These are phyloP conservation scores for Colletotrichum falcatum DNA, from an alignment of 2,329 filamentous ascomycete genomes.

Conservation along the genomic window DNA sequence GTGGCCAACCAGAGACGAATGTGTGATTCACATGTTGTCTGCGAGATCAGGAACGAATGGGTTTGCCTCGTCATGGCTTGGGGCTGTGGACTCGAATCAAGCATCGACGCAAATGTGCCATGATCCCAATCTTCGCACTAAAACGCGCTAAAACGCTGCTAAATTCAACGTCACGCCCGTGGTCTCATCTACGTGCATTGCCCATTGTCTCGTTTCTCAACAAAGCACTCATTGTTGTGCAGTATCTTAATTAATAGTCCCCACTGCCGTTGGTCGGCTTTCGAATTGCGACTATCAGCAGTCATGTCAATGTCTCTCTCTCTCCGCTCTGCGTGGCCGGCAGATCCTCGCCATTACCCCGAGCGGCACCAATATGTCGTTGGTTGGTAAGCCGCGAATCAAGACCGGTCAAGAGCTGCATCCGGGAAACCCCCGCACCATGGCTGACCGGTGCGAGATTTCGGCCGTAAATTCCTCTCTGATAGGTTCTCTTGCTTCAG, in stretches of 20 bases:
- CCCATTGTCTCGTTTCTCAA: not conserved
- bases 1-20: no score
- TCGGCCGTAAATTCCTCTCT: not conserved
- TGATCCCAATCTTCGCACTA: not conserved
- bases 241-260: not conserved
- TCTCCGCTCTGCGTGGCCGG: not conserved
- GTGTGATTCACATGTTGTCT: not conserved
- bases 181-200: not conserved
- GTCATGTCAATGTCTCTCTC: not conserved
- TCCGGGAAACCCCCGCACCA: not conserved
- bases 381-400: not conserved
- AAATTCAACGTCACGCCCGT: slow-evolving; percentile 29
- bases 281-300: no score
- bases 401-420: not conserved
- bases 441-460: not conserved
- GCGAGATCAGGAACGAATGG: not conserved
- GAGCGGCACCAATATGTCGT: not conserved
- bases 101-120: not conserved
- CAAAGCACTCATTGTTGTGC: not conserved
- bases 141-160: slow-evolving; percentile 18
- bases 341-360: not conserved
- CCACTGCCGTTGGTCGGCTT: not conserved
- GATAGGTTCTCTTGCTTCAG: not conserved
- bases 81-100: not conserved
- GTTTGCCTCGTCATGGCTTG: not conserved